Evolutionary conservation across 2,329 filamentous ascomycete genomes (phyloP).

Genomic region (Trichoderma sp.): DNA sequence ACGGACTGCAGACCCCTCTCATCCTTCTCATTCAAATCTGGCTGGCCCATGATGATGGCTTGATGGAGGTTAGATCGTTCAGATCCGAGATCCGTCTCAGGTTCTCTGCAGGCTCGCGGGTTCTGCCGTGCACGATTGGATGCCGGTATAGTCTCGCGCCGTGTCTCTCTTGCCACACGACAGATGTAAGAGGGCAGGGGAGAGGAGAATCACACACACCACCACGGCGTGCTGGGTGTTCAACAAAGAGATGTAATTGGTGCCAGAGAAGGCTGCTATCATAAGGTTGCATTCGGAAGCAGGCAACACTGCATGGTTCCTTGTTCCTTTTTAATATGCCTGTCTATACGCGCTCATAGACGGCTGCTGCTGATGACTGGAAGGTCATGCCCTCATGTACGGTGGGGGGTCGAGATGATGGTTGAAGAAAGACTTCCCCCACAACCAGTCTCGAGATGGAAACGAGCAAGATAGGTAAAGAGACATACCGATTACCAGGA

Average conservation of each 20-base stretch:
- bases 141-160: not conserved
- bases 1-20: conserved; percentile 7
- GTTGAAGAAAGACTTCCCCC: not conserved
- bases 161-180: not conserved
- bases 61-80: not conserved
- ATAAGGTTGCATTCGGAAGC: conserved; percentile 6
- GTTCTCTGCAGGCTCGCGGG: not conserved
- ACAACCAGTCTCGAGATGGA: not conserved
- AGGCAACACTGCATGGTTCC: not conserved
- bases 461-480: not conserved
- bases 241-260: not conserved
- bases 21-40: conserved; percentile 11
- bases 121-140: not conserved
- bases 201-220: not conserved
- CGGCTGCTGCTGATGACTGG: not conserved
- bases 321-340: not conserved
- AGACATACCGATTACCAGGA: not conserved
- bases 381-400: not conserved
- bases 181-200: not conserved
- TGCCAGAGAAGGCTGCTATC: not conserved
- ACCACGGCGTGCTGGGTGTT: not conserved
- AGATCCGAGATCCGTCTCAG: not conserved
- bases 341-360: not conserved
- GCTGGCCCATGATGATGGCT: not conserved
- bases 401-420: conserved; percentile 6